phyloP scores from a whole-genome alignment of 1,284 basidiomycete genomes.

The Peniophora sp. region DNA sequence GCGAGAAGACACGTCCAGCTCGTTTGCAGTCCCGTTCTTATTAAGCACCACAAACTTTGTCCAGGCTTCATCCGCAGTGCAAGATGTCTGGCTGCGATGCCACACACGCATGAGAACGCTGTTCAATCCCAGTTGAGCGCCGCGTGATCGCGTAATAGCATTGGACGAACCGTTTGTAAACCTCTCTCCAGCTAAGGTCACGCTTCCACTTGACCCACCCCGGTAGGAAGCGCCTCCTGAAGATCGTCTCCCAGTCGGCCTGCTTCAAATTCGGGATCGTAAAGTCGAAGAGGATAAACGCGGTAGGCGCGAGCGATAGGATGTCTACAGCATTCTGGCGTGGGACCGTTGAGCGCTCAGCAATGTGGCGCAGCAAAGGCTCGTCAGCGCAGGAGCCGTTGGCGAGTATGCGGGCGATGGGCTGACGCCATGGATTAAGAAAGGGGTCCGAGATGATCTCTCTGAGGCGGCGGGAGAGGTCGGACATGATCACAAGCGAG shows the following conservation, averaged over 20 bases:
- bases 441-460: conserved; percentile 50
- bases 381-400: conserved; percentile 35
- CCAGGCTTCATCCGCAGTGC: conserved; percentile 75
- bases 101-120: conserved; percentile 55
- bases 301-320: conserved; percentile 45
- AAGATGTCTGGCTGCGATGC: conserved; percentile 57
- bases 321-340: conserved; percentile 72
- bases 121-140: conserved; percentile 1
- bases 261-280: conserved; percentile 59
- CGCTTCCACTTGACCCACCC: conserved; percentile 65
- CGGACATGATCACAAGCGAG: conserved; percentile 47
- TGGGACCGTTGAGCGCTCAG: conserved; percentile 53
- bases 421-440: conserved; percentile 66
- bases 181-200: conserved; percentile 50
- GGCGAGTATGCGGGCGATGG: conserved; percentile 51
- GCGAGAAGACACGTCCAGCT: conserved; percentile 57
- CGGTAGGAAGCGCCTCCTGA: conserved; percentile 60
- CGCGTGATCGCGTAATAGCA: conserved; percentile 1
- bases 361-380: conserved; percentile 39
- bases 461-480: conserved; percentile 49
- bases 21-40: conserved; percentile 65
- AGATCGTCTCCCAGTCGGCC: conserved; percentile 65
- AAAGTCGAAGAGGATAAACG: conserved; percentile 56
- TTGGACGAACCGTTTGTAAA: conserved; percentile 48
- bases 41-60: conserved; percentile 74